Evolutionary conservation across 106 monocot species (phyloP).

Genomic region (Hemerocallis citrina): DNA sequence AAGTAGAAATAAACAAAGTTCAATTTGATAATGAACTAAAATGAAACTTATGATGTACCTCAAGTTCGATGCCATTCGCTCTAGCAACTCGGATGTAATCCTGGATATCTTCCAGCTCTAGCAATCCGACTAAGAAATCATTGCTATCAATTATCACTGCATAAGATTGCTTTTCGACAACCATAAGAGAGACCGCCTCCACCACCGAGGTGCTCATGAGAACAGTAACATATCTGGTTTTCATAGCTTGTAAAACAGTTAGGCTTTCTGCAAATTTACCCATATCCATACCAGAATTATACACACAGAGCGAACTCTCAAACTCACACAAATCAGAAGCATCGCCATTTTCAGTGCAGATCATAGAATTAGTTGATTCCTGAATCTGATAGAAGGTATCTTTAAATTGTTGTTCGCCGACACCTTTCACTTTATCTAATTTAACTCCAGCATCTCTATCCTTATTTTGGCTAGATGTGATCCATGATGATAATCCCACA

Average conservation of each 20-base stretch:
- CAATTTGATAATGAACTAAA: background rate
- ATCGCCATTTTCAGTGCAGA: slow-evolving; percentile 10
- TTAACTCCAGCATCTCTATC: slow-evolving; percentile 14
- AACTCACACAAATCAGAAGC: slow-evolving; percentile 40
- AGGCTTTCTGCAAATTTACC: slow-evolving; percentile 29
- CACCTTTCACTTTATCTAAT: slow-evolving; percentile 9
- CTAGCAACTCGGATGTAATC: slow-evolving; percentile 20
- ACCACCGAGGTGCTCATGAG: slow-evolving; percentile 30
- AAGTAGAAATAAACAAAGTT: no score
- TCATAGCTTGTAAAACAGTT: slow-evolving; percentile 76
- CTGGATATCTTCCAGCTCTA: slow-evolving; percentile 54
- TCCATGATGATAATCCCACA: slow-evolving; percentile 87
- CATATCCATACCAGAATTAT: slow-evolving; percentile 25
- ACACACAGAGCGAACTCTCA: slow-evolving; percentile 77
- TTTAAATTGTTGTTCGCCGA: slow-evolving; percentile 2
- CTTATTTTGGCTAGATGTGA: slow-evolving; percentile 48
- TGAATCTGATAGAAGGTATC: background rate
- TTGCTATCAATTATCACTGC: slow-evolving; percentile 36
- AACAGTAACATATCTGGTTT: slow-evolving; percentile 48
- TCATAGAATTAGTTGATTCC: background rate
- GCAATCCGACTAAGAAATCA: slow-evolving; percentile 38
- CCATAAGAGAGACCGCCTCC: slow-evolving; percentile 58
- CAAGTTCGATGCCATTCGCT: slow-evolving; percentile 8
- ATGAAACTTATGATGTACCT: slow-evolving; percentile 12
- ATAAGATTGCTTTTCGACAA: slow-evolving; percentile 49